Evolutionary conservation across 2,329 filamentous ascomycete species (phyloP), one percentile per base, ranked within the genome.

Genomic region (Ophiocordyceps australis): DNA sequence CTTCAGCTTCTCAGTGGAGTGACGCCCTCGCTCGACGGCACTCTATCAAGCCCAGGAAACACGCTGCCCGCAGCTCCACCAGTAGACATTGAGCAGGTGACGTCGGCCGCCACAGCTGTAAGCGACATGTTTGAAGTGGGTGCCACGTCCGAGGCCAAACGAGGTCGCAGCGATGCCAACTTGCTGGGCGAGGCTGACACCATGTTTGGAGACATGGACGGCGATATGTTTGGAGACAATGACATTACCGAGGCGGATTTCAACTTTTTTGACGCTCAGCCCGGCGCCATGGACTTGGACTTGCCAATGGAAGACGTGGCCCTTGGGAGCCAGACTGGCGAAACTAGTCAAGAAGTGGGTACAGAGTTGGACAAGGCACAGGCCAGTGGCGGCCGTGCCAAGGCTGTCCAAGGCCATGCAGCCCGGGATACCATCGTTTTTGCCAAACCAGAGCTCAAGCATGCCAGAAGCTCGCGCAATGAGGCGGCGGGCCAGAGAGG

Each of bases 161-260:
- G 54, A 23, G 57, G 62, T 24, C 55, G 55, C 7, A 46, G 41
- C 6, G 49, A 54, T 13, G 42, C 45, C 23, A 52, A 54, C 17
- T 41, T 58, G 14, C 53, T 60, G 5, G 44, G 47, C 17, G 62
- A 62, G 14, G 54, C 60, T 7, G 65, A 67, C 17, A 59, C 74
- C 37, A 52, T 81, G 5, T 79, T 80, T 39, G 73, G 64, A 13
- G 74, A 79, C 28, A 58, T 78, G 35, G 71, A 71, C 9, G 66
- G 64, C 7, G 74, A 80, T 35, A 65, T 75, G 36, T 81, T 80
- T 47, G 71, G 63, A n/a, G 66, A 72, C n/a, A 64, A 69, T 33
- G 67, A 72, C 35, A 61, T 86, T n/a, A 83, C 75, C 2, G 80
- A 89, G 37, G 78, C 71, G 5, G 80, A 89, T 41, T 86, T 86